phyloP scores from a whole-genome alignment of 805 yeast species.

The Yarrowia divulgata region DNA sequence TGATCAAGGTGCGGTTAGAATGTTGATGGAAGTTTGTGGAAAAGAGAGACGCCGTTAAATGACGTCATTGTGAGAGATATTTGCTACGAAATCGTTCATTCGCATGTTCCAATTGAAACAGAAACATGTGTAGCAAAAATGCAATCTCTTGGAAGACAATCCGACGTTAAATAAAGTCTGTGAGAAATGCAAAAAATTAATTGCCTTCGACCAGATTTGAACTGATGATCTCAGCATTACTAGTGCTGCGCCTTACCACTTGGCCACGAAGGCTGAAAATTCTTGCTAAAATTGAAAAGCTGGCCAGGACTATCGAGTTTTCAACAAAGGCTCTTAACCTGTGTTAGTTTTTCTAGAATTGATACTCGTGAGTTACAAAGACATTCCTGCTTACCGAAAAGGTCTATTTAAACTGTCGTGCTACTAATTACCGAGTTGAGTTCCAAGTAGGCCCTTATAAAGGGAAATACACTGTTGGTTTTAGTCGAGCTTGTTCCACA shows the following conservation, averaged over 20 bases:
- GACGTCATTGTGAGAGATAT: conserved; percentile 1
- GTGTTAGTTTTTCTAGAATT: neutral
- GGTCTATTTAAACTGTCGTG: no score
- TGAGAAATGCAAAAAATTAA: neutral
- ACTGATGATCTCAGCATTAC: conserved; percentile 39
- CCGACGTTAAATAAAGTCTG: no score
- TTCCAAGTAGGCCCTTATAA: neutral
- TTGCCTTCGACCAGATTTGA: conserved; percentile 39
- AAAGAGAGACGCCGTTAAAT: conserved; percentile 10
- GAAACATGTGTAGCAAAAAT: no score
- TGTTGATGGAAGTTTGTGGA: conserved; percentile 29
- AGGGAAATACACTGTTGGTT: neutral
- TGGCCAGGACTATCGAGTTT: neutral
- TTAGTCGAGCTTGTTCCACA: neutral
- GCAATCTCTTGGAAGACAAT: no score
- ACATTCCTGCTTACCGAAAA: no score
- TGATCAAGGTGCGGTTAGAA: conserved; percentile 14
- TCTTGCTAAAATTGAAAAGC: neutral
- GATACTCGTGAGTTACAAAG: neutral
- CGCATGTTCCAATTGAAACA: no score
- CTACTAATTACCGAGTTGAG: neutral
- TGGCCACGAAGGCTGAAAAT: conserved; percentile 35
- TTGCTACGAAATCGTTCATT: no score
- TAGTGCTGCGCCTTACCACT: conserved; percentile 40
- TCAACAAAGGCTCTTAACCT: conserved; percentile 6